Conservation (phyloP, 306 rosid species). For the Sphenostylis stenocarpa region DNA sequence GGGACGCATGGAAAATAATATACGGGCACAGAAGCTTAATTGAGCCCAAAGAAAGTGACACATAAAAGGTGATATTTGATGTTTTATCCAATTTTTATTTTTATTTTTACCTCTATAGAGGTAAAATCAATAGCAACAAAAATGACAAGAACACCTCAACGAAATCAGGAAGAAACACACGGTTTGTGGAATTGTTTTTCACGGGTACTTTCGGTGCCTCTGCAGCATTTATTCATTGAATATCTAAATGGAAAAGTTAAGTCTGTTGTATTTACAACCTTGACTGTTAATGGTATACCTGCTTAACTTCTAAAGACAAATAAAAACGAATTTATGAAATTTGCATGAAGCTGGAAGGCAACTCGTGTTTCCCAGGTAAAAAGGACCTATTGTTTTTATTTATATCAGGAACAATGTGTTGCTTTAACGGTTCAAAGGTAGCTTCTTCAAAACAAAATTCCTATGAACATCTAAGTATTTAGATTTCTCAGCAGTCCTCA, state of each 20-base stretch:
- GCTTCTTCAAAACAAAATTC: slow-evolving; percentile 19
- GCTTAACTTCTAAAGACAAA: neutral
- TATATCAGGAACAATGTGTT: slow-evolving; percentile 16
- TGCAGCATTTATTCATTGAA: slow-evolving; percentile 13
- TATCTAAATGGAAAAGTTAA: slow-evolving; percentile 11
- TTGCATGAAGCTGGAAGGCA: slow-evolving; percentile 29
- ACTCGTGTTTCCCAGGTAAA: slow-evolving; percentile 19
- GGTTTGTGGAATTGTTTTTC: slow-evolving; percentile 10
- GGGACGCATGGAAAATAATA: neutral
- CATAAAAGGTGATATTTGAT: slow-evolving; percentile 5
- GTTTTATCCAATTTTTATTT: neutral
- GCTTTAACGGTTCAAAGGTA: slow-evolving; percentile 28
- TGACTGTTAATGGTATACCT: slow-evolving; percentile 20
- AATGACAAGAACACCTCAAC: slow-evolving; percentile 3
- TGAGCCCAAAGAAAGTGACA: neutral
- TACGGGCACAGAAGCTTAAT: neutral
- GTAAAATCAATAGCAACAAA: neutral
- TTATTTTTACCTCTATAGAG: neutral
- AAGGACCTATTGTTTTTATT: neutral
- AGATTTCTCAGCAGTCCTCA: slow-evolving; percentile 14
- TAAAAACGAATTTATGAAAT: slow-evolving; percentile 9
- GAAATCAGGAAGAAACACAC: slow-evolving; percentile 20
- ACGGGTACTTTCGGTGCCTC: neutral
- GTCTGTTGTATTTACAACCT: slow-evolving; percentile 17
- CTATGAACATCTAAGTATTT: slow-evolving; percentile 10